Conservation (phyloP, 2,329 filamentous ascomycete genomes). For the Claviceps monticola region DNA sequence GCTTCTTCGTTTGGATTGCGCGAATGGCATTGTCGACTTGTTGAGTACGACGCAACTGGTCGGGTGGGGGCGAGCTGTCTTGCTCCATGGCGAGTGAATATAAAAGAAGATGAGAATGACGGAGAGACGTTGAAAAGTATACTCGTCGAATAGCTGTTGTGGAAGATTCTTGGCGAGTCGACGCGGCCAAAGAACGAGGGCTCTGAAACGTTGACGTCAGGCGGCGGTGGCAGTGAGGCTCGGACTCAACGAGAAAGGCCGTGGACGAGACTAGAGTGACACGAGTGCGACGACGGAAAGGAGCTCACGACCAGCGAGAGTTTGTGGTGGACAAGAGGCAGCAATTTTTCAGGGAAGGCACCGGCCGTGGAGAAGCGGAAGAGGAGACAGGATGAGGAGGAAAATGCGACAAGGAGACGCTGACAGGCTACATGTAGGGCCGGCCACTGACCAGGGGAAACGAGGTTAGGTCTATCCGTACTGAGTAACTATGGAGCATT, state of each 20-base stretch:
- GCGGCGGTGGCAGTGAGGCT: slow-evolving; percentile 6
- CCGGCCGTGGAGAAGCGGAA: slow-evolving; percentile 1
- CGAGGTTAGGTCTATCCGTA: neutral
- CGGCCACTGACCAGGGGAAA: slow-evolving; percentile 10
- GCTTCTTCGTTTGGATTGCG: slow-evolving; percentile 89
- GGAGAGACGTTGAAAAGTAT: neutral
- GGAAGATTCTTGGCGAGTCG: neutral
- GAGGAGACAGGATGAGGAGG: slow-evolving; percentile 6
- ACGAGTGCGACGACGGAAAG: neutral
- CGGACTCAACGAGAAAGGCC: neutral
- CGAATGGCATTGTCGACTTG: slow-evolving; percentile 82
- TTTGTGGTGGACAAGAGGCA: neutral
- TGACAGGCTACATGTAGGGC: slow-evolving; percentile 10
- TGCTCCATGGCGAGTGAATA: slow-evolving; percentile 29
- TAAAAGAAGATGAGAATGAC: neutral
- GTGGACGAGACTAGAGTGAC: slow-evolving; percentile 1
- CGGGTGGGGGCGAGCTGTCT: slow-evolving; percentile 23
- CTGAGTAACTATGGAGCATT: too few species aligned
- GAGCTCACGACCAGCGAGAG: slow-evolving; percentile 8
- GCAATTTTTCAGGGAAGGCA: neutral
- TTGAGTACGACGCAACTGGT: slow-evolving; percentile 35
- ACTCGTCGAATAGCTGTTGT: neutral
- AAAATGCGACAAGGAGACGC: slow-evolving; percentile 11
- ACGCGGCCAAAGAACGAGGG: slow-evolving; percentile 5
- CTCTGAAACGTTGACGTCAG: slow-evolving; percentile 10